A percentile compares a stretch with the other conserved stretches of the same genome.
phyloP scores from a whole-genome alignment of 495 filamentous ascomycete genomes.

The Hypoxylon trugodes region DNA sequence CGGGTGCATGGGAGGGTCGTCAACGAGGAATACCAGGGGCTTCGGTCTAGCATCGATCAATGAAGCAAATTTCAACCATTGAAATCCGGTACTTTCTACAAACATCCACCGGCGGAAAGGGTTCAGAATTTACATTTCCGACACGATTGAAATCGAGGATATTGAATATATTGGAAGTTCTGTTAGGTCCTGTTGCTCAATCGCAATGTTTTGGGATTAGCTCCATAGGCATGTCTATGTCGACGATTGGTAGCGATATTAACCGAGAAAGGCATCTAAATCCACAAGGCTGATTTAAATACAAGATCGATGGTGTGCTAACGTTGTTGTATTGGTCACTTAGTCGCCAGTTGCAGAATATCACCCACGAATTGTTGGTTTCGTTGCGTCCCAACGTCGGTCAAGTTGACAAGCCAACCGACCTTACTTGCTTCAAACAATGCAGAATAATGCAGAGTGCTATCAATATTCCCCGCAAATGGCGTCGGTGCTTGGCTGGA shows the following conservation, averaged over 20 bases:
- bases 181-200: not conserved
- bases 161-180: not conserved
- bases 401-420: too few species aligned
- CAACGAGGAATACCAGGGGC: too few species aligned
- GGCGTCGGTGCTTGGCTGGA: constrained; percentile 5
- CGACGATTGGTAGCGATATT: not conserved
- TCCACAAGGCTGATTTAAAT: not conserved
- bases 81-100: too few species aligned
- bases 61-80: too few species aligned
- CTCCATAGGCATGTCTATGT: not conserved
- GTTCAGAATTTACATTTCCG: too few species aligned
- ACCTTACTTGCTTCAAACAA: too few species aligned
- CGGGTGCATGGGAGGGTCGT: too few species aligned
- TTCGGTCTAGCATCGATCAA: too few species aligned
- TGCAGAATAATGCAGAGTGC: not conserved
- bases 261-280: not conserved
- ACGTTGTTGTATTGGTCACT: not conserved
- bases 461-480: constrained; percentile 23
- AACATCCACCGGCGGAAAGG: too few species aligned
- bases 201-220: not conserved
- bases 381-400: too few species aligned
- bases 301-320: not conserved
- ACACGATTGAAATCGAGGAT: too few species aligned
- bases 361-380: not conserved
- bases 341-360: too few species aligned